Conservation (phyloP, 2,329 filamentous ascomycete genomes). For the Alternaria dauci region DNA sequence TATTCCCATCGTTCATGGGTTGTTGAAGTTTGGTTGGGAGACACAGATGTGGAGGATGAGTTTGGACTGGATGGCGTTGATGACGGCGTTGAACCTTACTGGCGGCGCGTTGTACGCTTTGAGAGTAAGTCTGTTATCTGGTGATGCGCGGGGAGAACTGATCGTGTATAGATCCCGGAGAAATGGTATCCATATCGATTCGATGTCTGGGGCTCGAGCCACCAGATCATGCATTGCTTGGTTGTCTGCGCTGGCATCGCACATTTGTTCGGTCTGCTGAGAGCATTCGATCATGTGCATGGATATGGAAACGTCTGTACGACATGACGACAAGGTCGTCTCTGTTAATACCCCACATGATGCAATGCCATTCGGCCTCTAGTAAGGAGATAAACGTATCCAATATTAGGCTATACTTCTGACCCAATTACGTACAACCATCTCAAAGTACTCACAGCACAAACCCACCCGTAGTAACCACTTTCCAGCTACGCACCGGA, state of each 20-base stretch:
- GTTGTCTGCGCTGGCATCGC: not conserved
- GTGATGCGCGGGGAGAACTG: not conserved
- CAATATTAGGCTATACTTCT: not conserved
- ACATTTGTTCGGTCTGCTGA: not conserved
- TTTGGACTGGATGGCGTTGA: not conserved
- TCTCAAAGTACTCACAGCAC: slow-evolving; percentile 32
- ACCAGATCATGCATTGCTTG: not conserved
- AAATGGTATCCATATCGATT: not conserved
- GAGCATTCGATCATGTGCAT: not conserved
- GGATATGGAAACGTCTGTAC: not conserved
- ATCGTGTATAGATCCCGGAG: not conserved
- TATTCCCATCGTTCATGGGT: not conserved
- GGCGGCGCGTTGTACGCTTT: not conserved
- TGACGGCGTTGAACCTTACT: not conserved
- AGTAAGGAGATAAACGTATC: not conserved
- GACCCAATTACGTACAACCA: not conserved
- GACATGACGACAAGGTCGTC: not conserved
- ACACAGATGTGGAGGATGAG: not conserved
- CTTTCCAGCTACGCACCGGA: slow-evolving; percentile 80
- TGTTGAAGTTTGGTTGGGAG: not conserved
- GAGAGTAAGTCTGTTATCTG: not conserved
- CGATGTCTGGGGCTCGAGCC: not conserved
- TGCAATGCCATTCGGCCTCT: not conserved
- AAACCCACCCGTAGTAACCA: slow-evolving; percentile 59
- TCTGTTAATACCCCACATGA: not conserved